Evolutionary conservation across 2,329 filamentous ascomycete genomes (phyloP), one percentile per base, ranked within the genome.

Genomic region (Aspergillaceae sp.): DNA sequence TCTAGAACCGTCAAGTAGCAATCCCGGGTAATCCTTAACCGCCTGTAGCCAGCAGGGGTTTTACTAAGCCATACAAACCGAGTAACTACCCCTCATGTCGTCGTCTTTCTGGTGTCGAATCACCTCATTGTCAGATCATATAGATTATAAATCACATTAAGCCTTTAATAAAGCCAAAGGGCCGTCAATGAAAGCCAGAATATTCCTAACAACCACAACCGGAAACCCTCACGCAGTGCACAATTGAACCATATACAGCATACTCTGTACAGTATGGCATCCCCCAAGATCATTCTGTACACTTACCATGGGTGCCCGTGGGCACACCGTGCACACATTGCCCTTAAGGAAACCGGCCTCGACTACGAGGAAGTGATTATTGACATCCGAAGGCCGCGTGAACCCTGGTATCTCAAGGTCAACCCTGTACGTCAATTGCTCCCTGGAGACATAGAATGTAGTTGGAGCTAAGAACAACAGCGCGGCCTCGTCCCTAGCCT

Each of bases 241-340:
- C 11, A 34, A 33, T 29, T 32, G 19, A 35, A 55, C 52, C 26
- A 26, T 7, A 9, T 32, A 36, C 29, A 43, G 34, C 40, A 19
- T 19, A 19, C 19, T 19, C 19, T 19, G 19, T 19, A 19, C 19
- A 19, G 19, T 11, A 66, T 66, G 64, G 49, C 62, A 7, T 40
- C 58, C 6, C 64, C 64, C 19, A 78, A 78, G 54, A 80, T 86
- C 62, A 82, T 71, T 30, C 71, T 87, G 37, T 88, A 88, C 68
- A 87, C 84, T 42, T 84, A 82, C 70, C 81, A 80, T 55, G 43
- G 54, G 42, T 89, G 84, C 62, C 84, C 84, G 26, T 88, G 78
- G 64, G 86, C 85, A 10, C 86, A 91, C 60, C 83, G 87, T 33
- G 84, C 80, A 1, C 83, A 89, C 56, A 87, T 88, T 48, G 77